These are phyloP conservation scores for Nitzschia palea DNA, from an alignment of 108 stramenopile species.

Conservation along the genomic window DNA sequence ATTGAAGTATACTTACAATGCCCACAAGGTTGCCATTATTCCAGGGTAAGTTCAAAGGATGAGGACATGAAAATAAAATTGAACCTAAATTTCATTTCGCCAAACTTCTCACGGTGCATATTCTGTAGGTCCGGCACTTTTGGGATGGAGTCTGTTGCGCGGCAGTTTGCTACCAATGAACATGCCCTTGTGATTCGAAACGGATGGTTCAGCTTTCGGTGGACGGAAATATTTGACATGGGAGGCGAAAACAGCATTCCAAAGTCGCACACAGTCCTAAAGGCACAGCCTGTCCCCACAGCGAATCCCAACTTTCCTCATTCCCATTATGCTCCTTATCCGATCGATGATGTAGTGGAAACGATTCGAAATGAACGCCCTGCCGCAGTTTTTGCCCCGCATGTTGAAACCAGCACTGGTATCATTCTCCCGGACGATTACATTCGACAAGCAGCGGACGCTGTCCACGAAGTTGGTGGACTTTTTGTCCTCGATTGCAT, in stretches of 20 bases:
- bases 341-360: conserved; percentile 84
- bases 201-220: conserved; percentile 91
- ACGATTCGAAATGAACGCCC: conserved; percentile 83
- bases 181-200: conserved; percentile 92
- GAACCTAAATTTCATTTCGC: neutral
- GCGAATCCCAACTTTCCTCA: conserved; percentile 42
- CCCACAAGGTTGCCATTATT: conserved; percentile 88
- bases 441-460: conserved; percentile 73
- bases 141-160: conserved; percentile 90
- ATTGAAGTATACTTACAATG: conserved; percentile 86
- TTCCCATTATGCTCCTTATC: conserved; percentile 74
- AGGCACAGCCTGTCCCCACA: conserved; percentile 60
- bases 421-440: conserved; percentile 93
- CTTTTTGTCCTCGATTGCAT: conserved; percentile 93
- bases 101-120: neutral
- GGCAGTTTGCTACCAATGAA: conserved; percentile 89
- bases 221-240: conserved; percentile 94
- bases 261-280: conserved; percentile 80
- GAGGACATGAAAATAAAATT: neutral
- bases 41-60: conserved; percentile 84
- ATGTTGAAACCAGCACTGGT: conserved; percentile 92
- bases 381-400: conserved; percentile 83
- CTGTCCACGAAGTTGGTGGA: conserved; percentile 86
- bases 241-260: conserved; percentile 63
- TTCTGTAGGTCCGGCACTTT: conserved; percentile 74